Conservation (phyloP, 2,329 filamentous ascomycete genomes). For the Botrytis pseudocinerea region DNA sequence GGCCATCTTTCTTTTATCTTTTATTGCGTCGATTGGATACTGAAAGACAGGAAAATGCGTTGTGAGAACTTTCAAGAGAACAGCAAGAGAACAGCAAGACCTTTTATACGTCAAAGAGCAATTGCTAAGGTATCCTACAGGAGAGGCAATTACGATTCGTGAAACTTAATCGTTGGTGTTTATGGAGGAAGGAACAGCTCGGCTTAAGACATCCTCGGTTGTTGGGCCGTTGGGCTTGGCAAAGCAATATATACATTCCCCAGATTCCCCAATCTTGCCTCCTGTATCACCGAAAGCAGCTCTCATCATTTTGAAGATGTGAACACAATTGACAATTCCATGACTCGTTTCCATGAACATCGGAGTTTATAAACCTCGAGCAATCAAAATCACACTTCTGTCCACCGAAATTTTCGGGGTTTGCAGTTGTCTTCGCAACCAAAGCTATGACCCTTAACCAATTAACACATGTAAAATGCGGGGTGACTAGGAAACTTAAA, state of each 20-base stretch:
- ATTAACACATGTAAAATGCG: conserved; percentile 20
- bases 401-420: not conserved
- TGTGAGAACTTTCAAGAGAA: not conserved
- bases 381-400: not conserved
- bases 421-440: not conserved
- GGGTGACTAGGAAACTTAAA: conserved; percentile 11
- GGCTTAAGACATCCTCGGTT: conserved; percentile 24
- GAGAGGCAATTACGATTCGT: conserved; percentile 7
- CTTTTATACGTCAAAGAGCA: not conserved
- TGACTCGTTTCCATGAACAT: not conserved
- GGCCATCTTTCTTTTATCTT: conserved; percentile 45
- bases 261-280: not conserved
- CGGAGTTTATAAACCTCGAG: not conserved
- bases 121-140: not conserved
- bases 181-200: conserved; percentile 5
- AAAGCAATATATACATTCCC: conserved; percentile 1
- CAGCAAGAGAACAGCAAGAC: not conserved
- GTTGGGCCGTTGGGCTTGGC: not conserved
- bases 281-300: not conserved
- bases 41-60: not conserved
- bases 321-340: not conserved
- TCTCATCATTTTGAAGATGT: not conserved
- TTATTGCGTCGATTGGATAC: not conserved
- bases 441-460: conserved; percentile 5
- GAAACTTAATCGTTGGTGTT: not conserved